Evolutionary conservation across 75 land plant species (phyloP), one percentile per base, ranked within the genome.

Genomic region (Picea glauca): DNA sequence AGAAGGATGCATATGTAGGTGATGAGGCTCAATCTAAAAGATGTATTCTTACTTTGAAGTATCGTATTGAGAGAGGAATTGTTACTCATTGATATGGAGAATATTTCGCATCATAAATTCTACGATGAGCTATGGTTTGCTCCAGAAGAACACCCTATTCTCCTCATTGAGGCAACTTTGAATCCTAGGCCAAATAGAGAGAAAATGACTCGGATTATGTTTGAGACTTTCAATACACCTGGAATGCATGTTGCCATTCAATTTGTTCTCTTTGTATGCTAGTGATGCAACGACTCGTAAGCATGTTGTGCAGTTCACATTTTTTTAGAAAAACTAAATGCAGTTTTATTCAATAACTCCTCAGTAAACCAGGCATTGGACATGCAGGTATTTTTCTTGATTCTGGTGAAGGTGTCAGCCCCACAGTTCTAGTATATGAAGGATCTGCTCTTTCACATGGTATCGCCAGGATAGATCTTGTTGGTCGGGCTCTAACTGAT

Each of bases 351-450:
- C 32, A 31, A 66, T 9, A 14, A 66, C 23, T 21, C 70, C 9
- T 66, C 31, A 14, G 15, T 31, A 23, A 9, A 6, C 32, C 7
- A 31, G 9, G 70, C 70, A 8, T 66, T 66, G 13, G 23, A 23
- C 7, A 9, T 66, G 7, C 84, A n/a, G n/a, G n/a, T n/a, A n/a
- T n/a, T n/a, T n/a, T n/a, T n/a, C n/a, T n/a, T n/a, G n/a, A n/a
- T n/a, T 84, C 87, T 50, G 89, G 89, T 6, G 89, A 87, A 62
- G 89, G 89, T 81, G 87, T 84, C 58, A 87, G 85, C 59, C 89
- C 84, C 87, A 87, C 89, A 8, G 89, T 87, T 20, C 89, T 87
- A 13, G 81, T 86, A 56, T 86, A 86, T 80, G 88, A 86, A 77
- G 88, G 88, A 11, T 86, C 83, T 80, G 79, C 89, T 0, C 78